Percentiles rank a stretch among this genome's conserved stretches.
Evolutionary conservation across 2,329 filamentous ascomycete species (phyloP).

Genomic region (Dissoconium aciculare): DNA sequence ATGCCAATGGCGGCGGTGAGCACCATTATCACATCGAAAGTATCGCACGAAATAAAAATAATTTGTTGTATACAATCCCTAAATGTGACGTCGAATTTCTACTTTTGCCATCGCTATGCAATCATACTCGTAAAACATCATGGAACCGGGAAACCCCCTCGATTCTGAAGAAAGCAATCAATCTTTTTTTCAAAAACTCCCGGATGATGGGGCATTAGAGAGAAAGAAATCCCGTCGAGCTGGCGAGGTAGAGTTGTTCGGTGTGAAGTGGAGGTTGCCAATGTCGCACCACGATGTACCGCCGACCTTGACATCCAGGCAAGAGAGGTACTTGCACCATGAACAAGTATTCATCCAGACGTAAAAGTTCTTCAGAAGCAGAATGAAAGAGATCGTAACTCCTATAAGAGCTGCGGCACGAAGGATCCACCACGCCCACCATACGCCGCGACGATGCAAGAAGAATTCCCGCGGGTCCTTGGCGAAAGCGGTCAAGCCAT

Average conservation of each 20-base stretch:
- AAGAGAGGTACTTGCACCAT: constrained; percentile 95
- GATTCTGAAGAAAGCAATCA: too few species aligned
- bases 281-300: constrained; percentile 46
- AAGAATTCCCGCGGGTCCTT: constrained; percentile 57
- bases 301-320: constrained; percentile 49
- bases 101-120: too few species aligned
- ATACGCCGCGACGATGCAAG: constrained; percentile 77
- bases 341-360: constrained; percentile 56
- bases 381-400: constrained; percentile 72
- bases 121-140: too few species aligned
- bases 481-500: constrained; percentile 29
- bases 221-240: too few species aligned
- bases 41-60: too few species aligned
- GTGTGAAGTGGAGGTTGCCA: constrained; percentile 26
- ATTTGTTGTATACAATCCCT: too few species aligned
- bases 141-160: too few species aligned
- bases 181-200: too few species aligned
- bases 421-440: constrained; percentile 96
- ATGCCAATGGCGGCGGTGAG: too few species aligned
- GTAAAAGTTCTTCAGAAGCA: constrained; percentile 87
- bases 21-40: too few species aligned
- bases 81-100: too few species aligned
- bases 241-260: constrained; percentile 7
- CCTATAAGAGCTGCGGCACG: constrained; percentile 61
- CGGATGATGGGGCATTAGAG: too few species aligned